Percentiles rank a stretch among this genome's conserved stretches.
Evolutionary conservation across 805 yeast genomes (phyloP).

Genomic region (Hanseniaspora mollemarum): DNA sequence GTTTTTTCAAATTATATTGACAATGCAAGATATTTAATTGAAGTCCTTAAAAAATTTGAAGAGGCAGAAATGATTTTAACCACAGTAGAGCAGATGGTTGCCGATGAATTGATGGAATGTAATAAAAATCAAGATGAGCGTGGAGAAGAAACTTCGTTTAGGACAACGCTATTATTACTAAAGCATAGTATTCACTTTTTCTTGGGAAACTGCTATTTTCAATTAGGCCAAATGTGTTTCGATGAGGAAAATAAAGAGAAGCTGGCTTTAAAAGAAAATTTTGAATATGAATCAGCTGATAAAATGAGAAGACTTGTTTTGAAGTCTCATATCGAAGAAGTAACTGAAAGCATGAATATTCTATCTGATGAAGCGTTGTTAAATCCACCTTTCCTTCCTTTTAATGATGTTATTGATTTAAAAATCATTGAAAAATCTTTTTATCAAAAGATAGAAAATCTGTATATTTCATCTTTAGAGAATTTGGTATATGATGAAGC

Average conservation of each 20-base stretch:
- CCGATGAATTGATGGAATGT: neutral
- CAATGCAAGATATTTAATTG: conserved; percentile 55
- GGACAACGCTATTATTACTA: conserved; percentile 18
- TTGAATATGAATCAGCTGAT: conserved; percentile 53
- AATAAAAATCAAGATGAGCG: neutral
- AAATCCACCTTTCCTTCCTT: neutral
- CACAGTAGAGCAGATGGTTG: conserved; percentile 22
- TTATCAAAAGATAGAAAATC: conserved; percentile 17
- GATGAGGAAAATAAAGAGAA: conserved; percentile 20
- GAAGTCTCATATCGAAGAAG: conserved; percentile 12
- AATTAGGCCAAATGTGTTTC: conserved; percentile 4
- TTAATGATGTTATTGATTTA: conserved; percentile 10
- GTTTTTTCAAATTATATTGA: conserved; percentile 39
- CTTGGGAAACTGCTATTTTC: conserved; percentile 11
- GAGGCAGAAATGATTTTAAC: conserved; percentile 41
- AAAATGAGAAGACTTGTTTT: conserved; percentile 39
- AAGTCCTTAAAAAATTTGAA: conserved; percentile 42
- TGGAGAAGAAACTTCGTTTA: conserved; percentile 4
- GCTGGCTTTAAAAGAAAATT: conserved; percentile 17
- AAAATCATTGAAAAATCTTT: conserved; percentile 8
- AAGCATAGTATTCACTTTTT: conserved; percentile 7
- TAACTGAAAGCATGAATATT: conserved; percentile 18
- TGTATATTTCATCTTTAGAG: conserved; percentile 14
- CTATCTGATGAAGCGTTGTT: conserved; percentile 18
- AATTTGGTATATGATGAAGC: conserved; percentile 22